Percentiles rank a stretch among this genome's conserved stretches.
Evolutionary conservation across 2,329 filamentous ascomycete genomes (phyloP).

Genomic region (Teratosphaeria zuluensis): DNA sequence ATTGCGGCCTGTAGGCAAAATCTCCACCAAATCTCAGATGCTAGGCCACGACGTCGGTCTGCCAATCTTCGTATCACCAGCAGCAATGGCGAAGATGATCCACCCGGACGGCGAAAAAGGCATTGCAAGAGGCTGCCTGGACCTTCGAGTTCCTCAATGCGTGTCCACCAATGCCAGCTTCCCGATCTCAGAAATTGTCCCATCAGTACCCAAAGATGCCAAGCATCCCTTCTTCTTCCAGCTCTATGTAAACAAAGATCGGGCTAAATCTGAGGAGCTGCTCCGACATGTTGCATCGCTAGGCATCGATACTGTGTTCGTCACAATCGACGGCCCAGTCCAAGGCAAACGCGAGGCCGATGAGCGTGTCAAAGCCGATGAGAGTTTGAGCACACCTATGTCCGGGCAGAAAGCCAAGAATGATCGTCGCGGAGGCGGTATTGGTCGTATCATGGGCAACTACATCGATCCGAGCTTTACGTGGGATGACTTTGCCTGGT

Average conservation of each 20-base stretch:
- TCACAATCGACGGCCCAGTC: conserved; percentile 51
- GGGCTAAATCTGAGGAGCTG: conserved; percentile 41
- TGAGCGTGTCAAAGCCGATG: conserved; percentile 39
- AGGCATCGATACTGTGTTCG: conserved; percentile 45
- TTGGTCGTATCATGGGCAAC: conserved; percentile 46
- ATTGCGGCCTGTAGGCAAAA: conserved; percentile 30
- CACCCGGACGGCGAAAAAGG: conserved; percentile 31
- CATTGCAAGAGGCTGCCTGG: conserved; percentile 22
- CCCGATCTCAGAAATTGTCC: conserved; percentile 23
- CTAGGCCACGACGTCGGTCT: conserved; percentile 24
- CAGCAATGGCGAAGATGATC: conserved; percentile 28
- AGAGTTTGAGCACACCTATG: conserved; percentile 40
- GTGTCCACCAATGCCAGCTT: conserved; percentile 26
- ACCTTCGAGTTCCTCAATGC: conserved; percentile 20
- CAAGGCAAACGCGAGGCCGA: conserved; percentile 46
- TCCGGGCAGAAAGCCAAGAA: conserved; percentile 41
- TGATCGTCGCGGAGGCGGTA: conserved; percentile 45
- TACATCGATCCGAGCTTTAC: conserved; percentile 50
- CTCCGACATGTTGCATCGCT: conserved; percentile 37
- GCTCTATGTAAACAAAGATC: conserved; percentile 53
- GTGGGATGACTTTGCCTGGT: conserved; percentile 38
- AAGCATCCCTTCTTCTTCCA: conserved; percentile 45
- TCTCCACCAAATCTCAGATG: conserved; percentile 26
- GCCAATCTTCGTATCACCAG: conserved; percentile 30
- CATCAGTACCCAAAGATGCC: conserved; percentile 10